Percentiles rank a stretch among this genome's conserved stretches.
phyloP scores from a whole-genome alignment of 2,329 filamentous ascomycete genomes.

The Fusarium humuli region DNA sequence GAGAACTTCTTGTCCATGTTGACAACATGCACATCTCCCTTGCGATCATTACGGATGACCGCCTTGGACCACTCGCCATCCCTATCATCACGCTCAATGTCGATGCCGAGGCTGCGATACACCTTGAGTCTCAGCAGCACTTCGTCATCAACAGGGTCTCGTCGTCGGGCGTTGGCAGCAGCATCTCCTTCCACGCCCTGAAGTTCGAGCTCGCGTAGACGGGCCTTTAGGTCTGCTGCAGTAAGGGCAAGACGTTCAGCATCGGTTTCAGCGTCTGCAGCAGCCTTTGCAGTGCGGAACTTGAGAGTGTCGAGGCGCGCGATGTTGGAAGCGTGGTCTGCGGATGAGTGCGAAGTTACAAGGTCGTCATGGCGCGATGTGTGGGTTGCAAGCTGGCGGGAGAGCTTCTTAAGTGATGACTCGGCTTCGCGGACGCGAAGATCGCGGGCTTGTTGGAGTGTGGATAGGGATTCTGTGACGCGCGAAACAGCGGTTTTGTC shows the following conservation, averaged over 20 bases:
- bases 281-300: slow-evolving; percentile 93
- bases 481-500: slow-evolving; percentile 88
- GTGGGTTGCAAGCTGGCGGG: slow-evolving; percentile 80
- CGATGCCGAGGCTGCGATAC: slow-evolving; percentile 90
- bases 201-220: slow-evolving; percentile 83
- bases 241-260: slow-evolving; percentile 89
- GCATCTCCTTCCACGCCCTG: slow-evolving; percentile 82
- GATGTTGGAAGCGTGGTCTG: slow-evolving; percentile 85
- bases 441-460: slow-evolving; percentile 85
- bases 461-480: slow-evolving; percentile 84
- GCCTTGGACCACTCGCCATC: slow-evolving; percentile 86
- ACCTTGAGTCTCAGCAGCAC: slow-evolving; percentile 84
- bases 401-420: slow-evolving; percentile 74
- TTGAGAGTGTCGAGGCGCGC: slow-evolving; percentile 91
- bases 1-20: slow-evolving; percentile 95
- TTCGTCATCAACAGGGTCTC: slow-evolving; percentile 70
- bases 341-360: slow-evolving; percentile 77
- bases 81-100: slow-evolving; percentile 80
- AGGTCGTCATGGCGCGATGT: slow-evolving; percentile 82
- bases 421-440: slow-evolving; percentile 79
- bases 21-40: slow-evolving; percentile 93
- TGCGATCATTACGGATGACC: slow-evolving; percentile 83
- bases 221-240: slow-evolving; percentile 77
- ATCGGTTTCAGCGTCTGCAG: slow-evolving; percentile 90
- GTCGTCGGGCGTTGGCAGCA: slow-evolving; percentile 45